These are phyloP conservation scores for Ceratocystis colombiana DNA, from an alignment of 2,329 filamentous ascomycete species.

Conservation along the genomic window DNA sequence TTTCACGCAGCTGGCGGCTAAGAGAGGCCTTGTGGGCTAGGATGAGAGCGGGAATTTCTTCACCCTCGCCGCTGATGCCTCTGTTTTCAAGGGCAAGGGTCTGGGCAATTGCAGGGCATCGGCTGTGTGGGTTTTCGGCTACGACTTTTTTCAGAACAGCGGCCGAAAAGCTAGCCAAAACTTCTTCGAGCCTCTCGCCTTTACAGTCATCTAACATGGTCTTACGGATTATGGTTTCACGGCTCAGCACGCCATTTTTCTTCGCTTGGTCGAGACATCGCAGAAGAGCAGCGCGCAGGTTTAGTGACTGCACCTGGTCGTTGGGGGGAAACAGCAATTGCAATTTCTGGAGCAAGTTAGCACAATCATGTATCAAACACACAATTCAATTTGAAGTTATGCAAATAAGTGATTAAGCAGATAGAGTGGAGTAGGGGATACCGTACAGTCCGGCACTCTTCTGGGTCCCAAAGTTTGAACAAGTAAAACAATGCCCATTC, in stretches of 20 bases:
- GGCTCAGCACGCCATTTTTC: conserved; percentile 71
- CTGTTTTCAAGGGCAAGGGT: conserved; percentile 49
- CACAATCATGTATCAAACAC: background rate
- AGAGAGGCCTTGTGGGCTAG: conserved; percentile 64
- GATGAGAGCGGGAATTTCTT: conserved; percentile 53
- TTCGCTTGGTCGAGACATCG: conserved; percentile 75
- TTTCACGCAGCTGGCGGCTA: conserved; percentile 47
- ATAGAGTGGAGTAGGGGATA: background rate
- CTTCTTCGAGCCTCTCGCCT: conserved; percentile 79
- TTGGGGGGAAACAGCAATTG: conserved; percentile 82
- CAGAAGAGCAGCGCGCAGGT: conserved; percentile 74
- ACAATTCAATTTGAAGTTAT: no score
- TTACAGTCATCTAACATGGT: conserved; percentile 96
- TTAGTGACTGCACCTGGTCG: conserved; percentile 82
- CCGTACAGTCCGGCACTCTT: conserved; percentile 61
- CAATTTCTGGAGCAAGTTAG: conserved; percentile 53
- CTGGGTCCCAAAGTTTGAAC: conserved; percentile 71
- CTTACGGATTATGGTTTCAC: conserved; percentile 73
- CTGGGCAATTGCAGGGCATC: conserved; percentile 43
- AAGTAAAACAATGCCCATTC: conserved; percentile 90
- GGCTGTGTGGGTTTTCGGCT: conserved; percentile 33
- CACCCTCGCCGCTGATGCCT: conserved; percentile 46
- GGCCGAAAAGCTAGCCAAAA: conserved; percentile 74
- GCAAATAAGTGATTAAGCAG: no score
- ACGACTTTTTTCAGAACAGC: conserved; percentile 62